phyloP scores from a whole-genome alignment of 352 stramenopile species.

The Phytophthora lateralis region DNA sequence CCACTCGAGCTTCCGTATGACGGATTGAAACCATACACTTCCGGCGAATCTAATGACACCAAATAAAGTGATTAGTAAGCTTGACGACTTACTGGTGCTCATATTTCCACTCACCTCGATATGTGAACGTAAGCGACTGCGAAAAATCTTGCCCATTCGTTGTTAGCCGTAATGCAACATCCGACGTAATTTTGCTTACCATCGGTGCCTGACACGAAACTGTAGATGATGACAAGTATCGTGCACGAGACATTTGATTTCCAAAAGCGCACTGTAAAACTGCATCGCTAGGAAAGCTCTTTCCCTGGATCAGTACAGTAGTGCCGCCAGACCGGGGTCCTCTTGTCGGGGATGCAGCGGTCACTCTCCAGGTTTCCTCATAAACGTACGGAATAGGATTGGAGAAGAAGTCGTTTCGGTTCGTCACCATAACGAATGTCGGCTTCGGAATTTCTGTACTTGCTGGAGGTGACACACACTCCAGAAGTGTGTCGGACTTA shows the following conservation, averaged over 20 bases:
- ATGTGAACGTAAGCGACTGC: slow-evolving; percentile 40
- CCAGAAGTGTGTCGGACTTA: slow-evolving; percentile 44
- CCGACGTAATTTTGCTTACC: background rate
- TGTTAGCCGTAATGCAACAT: slow-evolving; percentile 50
- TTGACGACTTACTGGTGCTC: background rate
- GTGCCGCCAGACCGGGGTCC: slow-evolving; percentile 45
- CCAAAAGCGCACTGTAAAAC: slow-evolving; percentile 47
- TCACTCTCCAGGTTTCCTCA: slow-evolving; percentile 43
- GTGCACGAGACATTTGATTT: slow-evolving; percentile 14
- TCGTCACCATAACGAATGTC: slow-evolving; percentile 64
- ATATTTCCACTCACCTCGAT: slow-evolving; percentile 44
- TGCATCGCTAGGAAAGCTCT: slow-evolving; percentile 35
- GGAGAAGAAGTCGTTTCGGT: slow-evolving; percentile 56
- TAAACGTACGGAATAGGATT: slow-evolving; percentile 66
- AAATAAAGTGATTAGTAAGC: slow-evolving; percentile 1
- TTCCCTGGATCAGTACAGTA: slow-evolving; percentile 39
- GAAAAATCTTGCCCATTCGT: slow-evolving; percentile 68
- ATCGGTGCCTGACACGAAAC: slow-evolving; percentile 34
- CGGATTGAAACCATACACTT: slow-evolving; percentile 34
- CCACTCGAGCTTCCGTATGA: slow-evolving; percentile 30
- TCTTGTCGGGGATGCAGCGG: slow-evolving; percentile 23
- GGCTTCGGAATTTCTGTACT: slow-evolving; percentile 22
- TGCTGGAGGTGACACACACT: slow-evolving; percentile 43
- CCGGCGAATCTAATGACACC: slow-evolving; percentile 40
- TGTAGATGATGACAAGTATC: slow-evolving; percentile 31